phyloP scores from a whole-genome alignment of 805 yeast species.

The Sungouiella blattae region DNA sequence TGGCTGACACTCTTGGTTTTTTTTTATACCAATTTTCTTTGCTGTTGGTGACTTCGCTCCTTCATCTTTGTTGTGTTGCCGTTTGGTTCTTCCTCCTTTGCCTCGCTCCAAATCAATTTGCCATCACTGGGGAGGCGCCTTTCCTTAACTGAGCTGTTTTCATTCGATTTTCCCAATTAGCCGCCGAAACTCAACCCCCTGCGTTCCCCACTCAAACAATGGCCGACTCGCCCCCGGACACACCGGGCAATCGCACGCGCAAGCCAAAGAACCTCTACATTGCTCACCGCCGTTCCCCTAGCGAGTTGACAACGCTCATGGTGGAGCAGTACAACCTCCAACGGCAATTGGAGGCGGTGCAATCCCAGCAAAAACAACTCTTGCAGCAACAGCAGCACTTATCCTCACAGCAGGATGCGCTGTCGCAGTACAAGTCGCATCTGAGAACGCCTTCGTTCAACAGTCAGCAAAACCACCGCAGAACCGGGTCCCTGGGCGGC shows the following conservation, averaged over 20 bases:
- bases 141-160: too few species aligned
- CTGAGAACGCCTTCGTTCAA: constrained; percentile 30
- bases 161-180: too few species aligned
- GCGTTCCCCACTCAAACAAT: too few species aligned
- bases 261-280: constrained; percentile 59
- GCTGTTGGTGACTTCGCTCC: too few species aligned
- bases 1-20: too few species aligned
- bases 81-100: too few species aligned
- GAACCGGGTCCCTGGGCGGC: constrained; percentile 30
- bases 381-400: constrained; percentile 59
- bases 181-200: too few species aligned
- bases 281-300: constrained; percentile 97
- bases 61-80: too few species aligned
- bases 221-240: too few species aligned
- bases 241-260: constrained; percentile 11
- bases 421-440: constrained; percentile 30
- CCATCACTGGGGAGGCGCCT: too few species aligned
- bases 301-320: constrained; percentile 90
- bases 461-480: constrained; percentile 24
- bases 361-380: constrained; percentile 87
- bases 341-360: constrained; percentile 87
- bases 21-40: too few species aligned
- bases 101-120: too few species aligned
- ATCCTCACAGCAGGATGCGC: constrained; percentile 24
- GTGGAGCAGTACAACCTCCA: constrained; percentile 84